A percentile compares a stretch with the other conserved stretches of the same genome.
phyloP scores from a whole-genome alignment of 805 yeast species.

The Kuraishia piskuri region DNA sequence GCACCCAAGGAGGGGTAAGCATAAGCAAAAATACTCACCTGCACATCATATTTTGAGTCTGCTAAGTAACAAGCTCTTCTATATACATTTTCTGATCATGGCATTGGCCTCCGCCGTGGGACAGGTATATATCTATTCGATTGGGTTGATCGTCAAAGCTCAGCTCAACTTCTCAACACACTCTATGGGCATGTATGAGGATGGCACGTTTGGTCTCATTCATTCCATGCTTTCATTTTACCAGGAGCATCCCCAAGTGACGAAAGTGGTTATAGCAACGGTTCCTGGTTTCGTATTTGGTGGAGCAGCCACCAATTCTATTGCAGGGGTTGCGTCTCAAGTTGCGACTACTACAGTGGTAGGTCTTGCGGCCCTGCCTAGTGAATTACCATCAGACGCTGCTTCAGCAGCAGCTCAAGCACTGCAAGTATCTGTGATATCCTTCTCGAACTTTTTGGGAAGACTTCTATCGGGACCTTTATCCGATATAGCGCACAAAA shows the following conservation, averaged over 20 bases:
- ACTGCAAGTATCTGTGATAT: constrained; percentile 58
- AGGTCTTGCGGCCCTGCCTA: background rate
- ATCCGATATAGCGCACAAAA: constrained; percentile 51
- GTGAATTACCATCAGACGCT: constrained; percentile 11
- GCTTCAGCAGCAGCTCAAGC: constrained; percentile 50
- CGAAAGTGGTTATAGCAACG: background rate
- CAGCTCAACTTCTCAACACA: constrained; percentile 17
- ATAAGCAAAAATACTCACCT: constrained; percentile 8
- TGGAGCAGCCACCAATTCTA: background rate
- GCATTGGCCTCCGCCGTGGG: constrained; percentile 56
- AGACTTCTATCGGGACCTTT: constrained; percentile 56
- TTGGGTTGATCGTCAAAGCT: constrained; percentile 61
- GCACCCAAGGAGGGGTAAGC: background rate
- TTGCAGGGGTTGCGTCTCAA: constrained; percentile 1
- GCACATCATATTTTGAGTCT: constrained; percentile 16
- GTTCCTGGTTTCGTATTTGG: background rate
- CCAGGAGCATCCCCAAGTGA: background rate
- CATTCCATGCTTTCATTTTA: background rate
- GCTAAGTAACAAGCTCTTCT: constrained; percentile 27
- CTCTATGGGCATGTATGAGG: background rate
- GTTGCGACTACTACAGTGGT: background rate
- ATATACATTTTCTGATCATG: constrained; percentile 45
- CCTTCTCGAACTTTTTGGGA: constrained; percentile 58
- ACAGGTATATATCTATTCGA: constrained; percentile 63
- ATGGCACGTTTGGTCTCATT: background rate